Evolutionary conservation across 208 protist genomes (phyloP).

Genomic region (Novymonas esmeraldas): DNA sequence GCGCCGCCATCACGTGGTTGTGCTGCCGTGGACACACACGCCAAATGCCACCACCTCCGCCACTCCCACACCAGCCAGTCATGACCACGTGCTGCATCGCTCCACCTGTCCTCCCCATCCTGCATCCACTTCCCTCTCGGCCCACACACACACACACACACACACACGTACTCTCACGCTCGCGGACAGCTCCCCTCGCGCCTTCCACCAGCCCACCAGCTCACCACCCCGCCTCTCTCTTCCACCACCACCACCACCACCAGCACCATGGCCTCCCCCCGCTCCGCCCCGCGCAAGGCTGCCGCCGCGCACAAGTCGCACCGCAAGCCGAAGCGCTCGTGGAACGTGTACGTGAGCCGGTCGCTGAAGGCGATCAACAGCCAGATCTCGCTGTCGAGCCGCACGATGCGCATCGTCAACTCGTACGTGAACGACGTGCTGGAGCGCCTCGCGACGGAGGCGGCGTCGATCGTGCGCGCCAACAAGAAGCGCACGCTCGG

Average conservation of each 20-base stretch:
- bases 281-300: slow-evolving; percentile 39
- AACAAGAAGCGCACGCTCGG: slow-evolving; percentile 96
- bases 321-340: slow-evolving; percentile 79
- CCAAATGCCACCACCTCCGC: no score
- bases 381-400: slow-evolving; percentile 94
- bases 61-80: no score
- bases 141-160: neutral
- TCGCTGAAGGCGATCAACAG: slow-evolving; percentile 97
- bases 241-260: neutral
- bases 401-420: slow-evolving; percentile 98
- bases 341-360: slow-evolving; percentile 91
- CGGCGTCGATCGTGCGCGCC: slow-evolving; percentile 90
- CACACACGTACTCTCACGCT: no score
- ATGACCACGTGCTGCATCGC: no score
- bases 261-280: slow-evolving; percentile 58
- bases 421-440: slow-evolving; percentile 98
- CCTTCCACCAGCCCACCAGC: neutral
- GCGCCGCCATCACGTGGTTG: no score
- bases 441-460: slow-evolving; percentile 96
- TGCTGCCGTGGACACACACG: no score
- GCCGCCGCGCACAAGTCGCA: slow-evolving; percentile 34
- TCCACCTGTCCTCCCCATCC: neutral
- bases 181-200: neutral
- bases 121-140: neutral
- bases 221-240: neutral